A percentile compares a stretch with the other conserved stretches of the same genome.
phyloP scores from a whole-genome alignment of 73 alveolate genomes.

The Symbiodinium natans region DNA sequence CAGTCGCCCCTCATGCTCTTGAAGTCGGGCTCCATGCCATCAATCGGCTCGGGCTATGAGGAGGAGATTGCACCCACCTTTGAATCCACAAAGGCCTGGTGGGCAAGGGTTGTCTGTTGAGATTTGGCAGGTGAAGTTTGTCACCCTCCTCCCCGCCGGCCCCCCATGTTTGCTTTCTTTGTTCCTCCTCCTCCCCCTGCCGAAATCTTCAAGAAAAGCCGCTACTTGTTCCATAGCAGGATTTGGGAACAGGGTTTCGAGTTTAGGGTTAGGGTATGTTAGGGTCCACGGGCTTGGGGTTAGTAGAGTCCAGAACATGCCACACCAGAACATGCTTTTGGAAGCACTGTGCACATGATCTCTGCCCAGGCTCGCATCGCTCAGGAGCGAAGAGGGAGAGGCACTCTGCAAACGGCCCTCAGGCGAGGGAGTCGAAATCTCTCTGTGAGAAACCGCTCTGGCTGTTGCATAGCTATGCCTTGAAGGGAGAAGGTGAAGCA shows the following conservation, averaged over 20 bases:
- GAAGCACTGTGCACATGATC: background rate
- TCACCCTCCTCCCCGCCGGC: background rate
- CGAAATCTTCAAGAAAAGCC: no score
- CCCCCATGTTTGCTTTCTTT: background rate
- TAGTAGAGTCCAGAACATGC: background rate
- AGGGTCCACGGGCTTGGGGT: background rate
- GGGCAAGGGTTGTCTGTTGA: background rate
- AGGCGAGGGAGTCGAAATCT: background rate
- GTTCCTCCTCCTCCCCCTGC: no score
- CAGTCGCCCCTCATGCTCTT: conserved; percentile 85
- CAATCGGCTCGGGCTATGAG: conserved; percentile 57
- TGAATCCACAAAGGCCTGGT: conserved; percentile 53
- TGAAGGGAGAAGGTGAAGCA: conserved; percentile 77
- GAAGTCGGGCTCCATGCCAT: conserved; percentile 84
- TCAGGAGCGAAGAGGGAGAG: conserved; percentile 72
- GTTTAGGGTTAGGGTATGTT: background rate
- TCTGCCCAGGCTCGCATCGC: conserved; percentile 65
- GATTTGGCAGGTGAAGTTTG: background rate
- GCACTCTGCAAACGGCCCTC: conserved; percentile 65
- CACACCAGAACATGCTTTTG: background rate
- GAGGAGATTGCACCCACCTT: conserved; percentile 87
- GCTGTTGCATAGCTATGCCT: background rate
- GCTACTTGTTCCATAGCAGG: no score
- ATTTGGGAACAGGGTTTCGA: background rate
- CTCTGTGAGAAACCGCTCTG: background rate